Conservation (phyloP, 225 moss, liverwort and hornwort genomes). For the Marchantia paleacea region DNA sequence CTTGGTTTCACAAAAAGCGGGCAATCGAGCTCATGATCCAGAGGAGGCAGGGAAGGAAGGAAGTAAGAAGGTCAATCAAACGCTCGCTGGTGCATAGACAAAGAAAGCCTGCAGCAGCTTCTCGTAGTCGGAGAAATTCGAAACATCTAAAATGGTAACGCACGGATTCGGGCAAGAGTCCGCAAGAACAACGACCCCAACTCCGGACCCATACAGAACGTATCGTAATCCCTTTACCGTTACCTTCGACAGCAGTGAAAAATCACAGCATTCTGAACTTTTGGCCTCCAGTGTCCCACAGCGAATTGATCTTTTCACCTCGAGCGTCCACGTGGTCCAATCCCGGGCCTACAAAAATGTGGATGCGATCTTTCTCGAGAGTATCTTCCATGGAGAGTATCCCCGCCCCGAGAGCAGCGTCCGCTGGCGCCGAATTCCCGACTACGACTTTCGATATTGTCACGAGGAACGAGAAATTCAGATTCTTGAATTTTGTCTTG, state of each 20-base stretch:
- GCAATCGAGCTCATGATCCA: too few relatives aligned
- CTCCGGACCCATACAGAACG: too few relatives aligned
- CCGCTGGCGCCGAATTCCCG: background rate
- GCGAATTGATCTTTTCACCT: background rate
- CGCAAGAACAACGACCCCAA: too few relatives aligned
- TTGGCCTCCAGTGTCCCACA: background rate
- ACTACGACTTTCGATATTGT: too few relatives aligned
- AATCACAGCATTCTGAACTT: background rate
- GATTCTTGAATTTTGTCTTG: too few relatives aligned
- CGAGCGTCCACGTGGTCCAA: constrained; percentile 12
- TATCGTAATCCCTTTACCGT: background rate
- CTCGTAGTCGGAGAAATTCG: too few relatives aligned
- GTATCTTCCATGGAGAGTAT: background rate
- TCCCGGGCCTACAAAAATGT: background rate
- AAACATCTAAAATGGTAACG: too few relatives aligned
- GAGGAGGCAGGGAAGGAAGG: background rate
- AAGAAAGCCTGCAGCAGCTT: background rate
- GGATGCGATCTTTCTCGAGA: background rate
- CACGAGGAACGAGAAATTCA: too few relatives aligned
- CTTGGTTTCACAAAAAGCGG: too few relatives aligned
- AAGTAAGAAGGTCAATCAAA: background rate
- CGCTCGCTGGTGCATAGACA: background rate
- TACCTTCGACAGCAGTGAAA: background rate
- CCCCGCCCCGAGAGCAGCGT: background rate
- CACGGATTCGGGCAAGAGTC: too few relatives aligned